Percentiles rank a stretch among this genome's conserved stretches.
Conservation (phyloP, 2,329 filamentous ascomycete species). For the Fusarium stilboides region DNA sequence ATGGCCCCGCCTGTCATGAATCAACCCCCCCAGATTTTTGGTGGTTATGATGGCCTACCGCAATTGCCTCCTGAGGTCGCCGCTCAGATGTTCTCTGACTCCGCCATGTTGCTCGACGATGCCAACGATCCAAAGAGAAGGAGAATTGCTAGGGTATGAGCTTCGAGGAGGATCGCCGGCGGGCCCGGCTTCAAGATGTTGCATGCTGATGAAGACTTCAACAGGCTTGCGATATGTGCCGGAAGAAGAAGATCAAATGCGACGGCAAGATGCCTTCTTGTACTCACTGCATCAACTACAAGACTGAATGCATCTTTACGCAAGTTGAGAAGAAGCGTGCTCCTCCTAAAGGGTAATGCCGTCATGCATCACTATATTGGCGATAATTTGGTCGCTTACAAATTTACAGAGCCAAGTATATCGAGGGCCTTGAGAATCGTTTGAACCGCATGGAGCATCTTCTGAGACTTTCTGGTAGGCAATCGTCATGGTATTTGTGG, state of each 20-base stretch:
- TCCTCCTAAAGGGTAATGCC: constrained; percentile 89
- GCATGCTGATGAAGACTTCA: constrained; percentile 33
- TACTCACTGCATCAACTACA: constrained; percentile 97
- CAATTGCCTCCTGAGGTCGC: constrained; percentile 71
- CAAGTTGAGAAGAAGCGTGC: constrained; percentile 99
- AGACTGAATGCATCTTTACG: constrained; percentile 97
- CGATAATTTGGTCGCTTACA: constrained; percentile 40
- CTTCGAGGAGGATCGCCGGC: neutral
- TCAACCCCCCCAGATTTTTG: constrained; percentile 79
- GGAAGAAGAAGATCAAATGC: constrained; percentile 98
- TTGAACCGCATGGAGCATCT: constrained; percentile 96
- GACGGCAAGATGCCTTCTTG: constrained; percentile 96
- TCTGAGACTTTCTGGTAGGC: constrained; percentile 81
- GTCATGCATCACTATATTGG: neutral
- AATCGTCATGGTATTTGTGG: neutral
- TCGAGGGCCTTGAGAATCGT: constrained; percentile 95
- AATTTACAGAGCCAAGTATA: constrained; percentile 86
- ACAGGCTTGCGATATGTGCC: constrained; percentile 95
- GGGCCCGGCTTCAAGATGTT: constrained; percentile 6
- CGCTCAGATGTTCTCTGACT: constrained; percentile 73
- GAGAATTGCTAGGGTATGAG: constrained; percentile 85
- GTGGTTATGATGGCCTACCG: constrained; percentile 74
- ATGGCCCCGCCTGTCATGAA: constrained; percentile 74
- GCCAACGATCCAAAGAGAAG: constrained; percentile 88
- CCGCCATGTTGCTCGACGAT: constrained; percentile 72